phyloP scores from a whole-genome alignment of 1,139 yeast genomes.

The Saccharomyces hybrid region DNA sequence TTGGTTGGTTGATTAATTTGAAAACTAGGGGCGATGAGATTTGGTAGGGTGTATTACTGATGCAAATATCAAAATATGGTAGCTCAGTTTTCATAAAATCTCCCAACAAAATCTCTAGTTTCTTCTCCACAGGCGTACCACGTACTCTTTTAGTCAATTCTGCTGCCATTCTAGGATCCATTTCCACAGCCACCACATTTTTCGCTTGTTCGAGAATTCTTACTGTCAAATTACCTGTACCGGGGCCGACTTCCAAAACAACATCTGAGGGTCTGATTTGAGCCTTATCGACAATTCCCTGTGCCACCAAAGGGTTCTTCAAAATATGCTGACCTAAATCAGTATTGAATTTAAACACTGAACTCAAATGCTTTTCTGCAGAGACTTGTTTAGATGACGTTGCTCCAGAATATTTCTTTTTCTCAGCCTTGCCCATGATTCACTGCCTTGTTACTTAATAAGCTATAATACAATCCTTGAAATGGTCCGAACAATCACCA shows the following conservation, averaged over 20 bases:
- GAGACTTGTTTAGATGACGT: constrained; percentile 46
- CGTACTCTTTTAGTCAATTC: constrained; percentile 96
- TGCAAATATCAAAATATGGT: constrained; percentile 93
- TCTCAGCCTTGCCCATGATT: constrained; percentile 31
- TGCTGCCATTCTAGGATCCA: constrained; percentile 99
- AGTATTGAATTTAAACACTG: constrained; percentile 93
- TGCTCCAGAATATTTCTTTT: constrained; percentile 32
- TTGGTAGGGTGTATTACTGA: constrained; percentile 95
- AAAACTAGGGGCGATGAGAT: constrained; percentile 94
- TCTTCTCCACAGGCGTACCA: constrained; percentile 88
- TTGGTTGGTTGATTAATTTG: constrained; percentile 80
- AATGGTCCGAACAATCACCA: background rate
- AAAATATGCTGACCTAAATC: constrained; percentile 95
- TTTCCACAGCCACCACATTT: constrained; percentile 86
- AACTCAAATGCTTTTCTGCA: constrained; percentile 63
- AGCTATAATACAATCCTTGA: background rate
- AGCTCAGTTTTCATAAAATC: constrained; percentile 94
- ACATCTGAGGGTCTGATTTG: constrained; percentile 85
- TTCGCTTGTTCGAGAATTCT: constrained; percentile 86
- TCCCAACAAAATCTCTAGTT: constrained; percentile 83
- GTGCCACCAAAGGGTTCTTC: constrained; percentile 93
- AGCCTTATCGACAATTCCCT: constrained; percentile 96
- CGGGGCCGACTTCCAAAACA: constrained; percentile 97
- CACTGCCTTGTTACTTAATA: background rate
- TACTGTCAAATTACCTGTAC: constrained; percentile 96